phyloP scores from a whole-genome alignment of 495 filamentous ascomycete species.

The Hypoxylon subgilvum region DNA sequence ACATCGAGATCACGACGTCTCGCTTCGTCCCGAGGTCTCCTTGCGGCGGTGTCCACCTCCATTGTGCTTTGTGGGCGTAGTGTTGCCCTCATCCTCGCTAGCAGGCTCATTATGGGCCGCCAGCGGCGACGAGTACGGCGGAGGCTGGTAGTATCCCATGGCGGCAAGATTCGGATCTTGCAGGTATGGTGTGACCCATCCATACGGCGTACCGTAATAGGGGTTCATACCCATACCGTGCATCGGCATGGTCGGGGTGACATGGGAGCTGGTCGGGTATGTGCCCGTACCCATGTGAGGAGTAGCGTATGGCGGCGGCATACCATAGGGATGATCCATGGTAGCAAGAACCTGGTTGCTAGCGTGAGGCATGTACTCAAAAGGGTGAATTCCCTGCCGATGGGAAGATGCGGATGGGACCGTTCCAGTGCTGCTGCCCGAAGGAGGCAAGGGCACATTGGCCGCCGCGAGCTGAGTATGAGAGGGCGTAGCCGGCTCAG shows the following conservation, averaged over 20 bases:
- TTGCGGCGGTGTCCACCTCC: not conserved
- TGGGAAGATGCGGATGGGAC: not conserved
- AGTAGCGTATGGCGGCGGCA: too few relatives aligned
- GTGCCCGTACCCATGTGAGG: too few relatives aligned
- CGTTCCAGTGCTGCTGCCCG: not conserved
- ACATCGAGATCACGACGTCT: not conserved
- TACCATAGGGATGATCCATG: not conserved
- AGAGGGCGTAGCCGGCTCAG: constrained; percentile 5
- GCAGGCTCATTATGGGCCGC: not conserved
- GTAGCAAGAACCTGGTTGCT: constrained; percentile 2
- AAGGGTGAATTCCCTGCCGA: not conserved
- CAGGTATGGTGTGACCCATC: constrained; percentile 29
- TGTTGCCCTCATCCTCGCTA: not conserved
- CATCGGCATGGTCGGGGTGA: constrained; percentile 9
- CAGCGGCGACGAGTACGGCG: not conserved
- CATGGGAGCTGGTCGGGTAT: not conserved
- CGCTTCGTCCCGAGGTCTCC: not conserved
- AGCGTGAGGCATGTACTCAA: constrained; percentile 1
- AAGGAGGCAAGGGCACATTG: not conserved
- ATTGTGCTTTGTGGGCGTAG: not conserved
- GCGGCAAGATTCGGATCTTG: constrained; percentile 16
- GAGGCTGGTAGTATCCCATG: constrained; percentile 4
- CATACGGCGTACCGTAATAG: constrained; percentile 8
- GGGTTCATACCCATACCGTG: not conserved
- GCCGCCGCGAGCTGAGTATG: not conserved